Evolutionary conservation across 345 rosid genomes (phyloP), one percentile per base, ranked within the genome.

Genomic region (Heritiera littoralis): DNA sequence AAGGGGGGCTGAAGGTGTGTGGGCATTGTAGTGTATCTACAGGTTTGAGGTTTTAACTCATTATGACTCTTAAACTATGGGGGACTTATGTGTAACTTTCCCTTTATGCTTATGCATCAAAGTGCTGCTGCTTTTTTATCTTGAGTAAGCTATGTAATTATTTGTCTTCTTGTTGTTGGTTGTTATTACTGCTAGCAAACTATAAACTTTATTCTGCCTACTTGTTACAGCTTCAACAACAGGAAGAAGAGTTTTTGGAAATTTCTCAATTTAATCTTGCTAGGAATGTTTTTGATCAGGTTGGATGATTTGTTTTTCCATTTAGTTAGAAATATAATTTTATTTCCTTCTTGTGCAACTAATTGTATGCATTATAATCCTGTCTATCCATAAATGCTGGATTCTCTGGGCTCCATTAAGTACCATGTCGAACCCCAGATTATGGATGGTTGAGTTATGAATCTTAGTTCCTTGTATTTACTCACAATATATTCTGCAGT

Each of bases 231-330:
- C 86, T 96, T 87, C 85, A 96, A 90, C 80, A 96, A 96, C 78
- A 86, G 94, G 89, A 91, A 88, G 83, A 96, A 96, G 85, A 67
- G 84, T 78, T 73, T 86, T 35, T 94, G 99, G 99, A 91, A 87
- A 76, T 81, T 94, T 81, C 86, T 90, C 78, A 87, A 87, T 86
- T 28, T 91, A 77, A 67, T 86, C 80, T 76, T 90, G 89, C 81
- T 89, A 78, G 95, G 92, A 79, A 87, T 86, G 43, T 80, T 94
- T 78, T 79, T 85, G 46, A 79, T 92, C 89, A 96, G 98, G 97
- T 95, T 87, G 65, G 87, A 51, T 73, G 15, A 45, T 28, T 79
- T 70, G 46, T 66, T 72, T 68, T 30, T 61, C 75, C 23, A 54
- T 78, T 60, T 63, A 52, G 71, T 76, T 2, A 18, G 40, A 40